Evolutionary conservation across 163 green algal genomes (phyloP).

Genomic region (Coccomyxa subellipsoidea): DNA sequence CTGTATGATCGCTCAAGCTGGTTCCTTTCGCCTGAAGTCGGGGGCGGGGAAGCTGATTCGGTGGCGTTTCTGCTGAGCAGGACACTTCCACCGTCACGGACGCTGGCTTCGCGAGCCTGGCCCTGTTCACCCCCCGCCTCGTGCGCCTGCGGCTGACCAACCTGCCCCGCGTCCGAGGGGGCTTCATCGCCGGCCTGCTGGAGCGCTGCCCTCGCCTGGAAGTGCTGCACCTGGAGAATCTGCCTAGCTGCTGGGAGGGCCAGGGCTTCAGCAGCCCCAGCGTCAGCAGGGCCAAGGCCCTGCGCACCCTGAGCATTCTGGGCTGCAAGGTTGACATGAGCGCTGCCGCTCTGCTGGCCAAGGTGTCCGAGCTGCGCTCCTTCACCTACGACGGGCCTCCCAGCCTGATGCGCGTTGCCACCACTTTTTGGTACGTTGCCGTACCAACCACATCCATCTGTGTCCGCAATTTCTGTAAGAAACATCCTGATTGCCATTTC

Average conservation of each 20-base stretch:
- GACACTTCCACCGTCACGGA: slow-evolving; percentile 44
- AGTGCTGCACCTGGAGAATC: neutral
- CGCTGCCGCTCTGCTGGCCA: slow-evolving; percentile 8
- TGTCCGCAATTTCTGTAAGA: too few species aligned
- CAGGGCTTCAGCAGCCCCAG: neutral
- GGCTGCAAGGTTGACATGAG: neutral
- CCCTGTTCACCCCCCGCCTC: slow-evolving; percentile 24
- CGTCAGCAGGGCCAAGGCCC: neutral
- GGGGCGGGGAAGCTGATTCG: neutral
- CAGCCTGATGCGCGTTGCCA: neutral
- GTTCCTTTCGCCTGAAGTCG: neutral
- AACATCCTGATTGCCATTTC: too few species aligned
- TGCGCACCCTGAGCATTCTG: slow-evolving; percentile 3
- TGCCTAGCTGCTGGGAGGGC: neutral
- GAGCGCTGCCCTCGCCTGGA: slow-evolving; percentile 30
- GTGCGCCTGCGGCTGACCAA: slow-evolving; percentile 38
- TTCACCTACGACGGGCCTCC: slow-evolving; percentile 37
- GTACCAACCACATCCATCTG: neutral
- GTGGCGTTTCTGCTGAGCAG: neutral
- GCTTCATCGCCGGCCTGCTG: slow-evolving; percentile 46
- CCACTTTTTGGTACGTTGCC: neutral
- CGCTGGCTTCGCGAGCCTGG: slow-evolving; percentile 34
- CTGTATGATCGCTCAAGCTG: neutral
- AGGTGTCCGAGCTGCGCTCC: slow-evolving; percentile 34
- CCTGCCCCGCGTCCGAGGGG: slow-evolving; percentile 16